Evolutionary conservation across 192 early-diverging fungal genomes (phyloP).

Genomic region (Entomortierella beljakovae): DNA sequence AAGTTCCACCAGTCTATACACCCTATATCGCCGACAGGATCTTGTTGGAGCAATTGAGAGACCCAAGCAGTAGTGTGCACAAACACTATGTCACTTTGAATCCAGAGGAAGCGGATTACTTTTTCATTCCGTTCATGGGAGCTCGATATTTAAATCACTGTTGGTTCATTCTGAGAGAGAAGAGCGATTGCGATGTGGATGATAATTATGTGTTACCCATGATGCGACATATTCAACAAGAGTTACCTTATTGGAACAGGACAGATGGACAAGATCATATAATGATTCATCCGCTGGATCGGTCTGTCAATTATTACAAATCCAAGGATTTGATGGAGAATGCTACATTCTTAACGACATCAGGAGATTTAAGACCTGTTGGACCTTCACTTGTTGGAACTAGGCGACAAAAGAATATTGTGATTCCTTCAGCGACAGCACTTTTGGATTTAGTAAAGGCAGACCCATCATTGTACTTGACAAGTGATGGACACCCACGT

Average conservation of each 20-base stretch:
- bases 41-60: conserved; percentile 45
- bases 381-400: conserved; percentile 24
- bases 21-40: conserved; percentile 17
- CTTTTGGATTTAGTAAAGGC: conserved; percentile 43
- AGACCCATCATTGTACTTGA: conserved; percentile 13
- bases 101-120: conserved; percentile 58
- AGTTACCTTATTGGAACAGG: conserved; percentile 57
- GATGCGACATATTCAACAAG: conserved; percentile 57
- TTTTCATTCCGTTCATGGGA: conserved; percentile 62
- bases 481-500: conserved; percentile 42
- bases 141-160: conserved; percentile 58
- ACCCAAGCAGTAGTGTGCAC: conserved; percentile 34
- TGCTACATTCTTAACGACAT: conserved; percentile 58
- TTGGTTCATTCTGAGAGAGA: conserved; percentile 41
- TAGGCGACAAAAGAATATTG: conserved; percentile 47
- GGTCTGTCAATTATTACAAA: conserved; percentile 54
- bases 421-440: conserved; percentile 57
- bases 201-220: conserved; percentile 54
- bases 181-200: conserved; percentile 54
- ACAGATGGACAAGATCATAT: conserved; percentile 54
- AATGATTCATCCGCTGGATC: conserved; percentile 60
- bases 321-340: conserved; percentile 20
- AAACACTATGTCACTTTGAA: conserved; percentile 61
- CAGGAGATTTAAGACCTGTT: conserved; percentile 55
- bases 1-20: neutral